Conservation (phyloP, 2,329 filamentous ascomycete species). For the Grosmannia penicillata region DNA sequence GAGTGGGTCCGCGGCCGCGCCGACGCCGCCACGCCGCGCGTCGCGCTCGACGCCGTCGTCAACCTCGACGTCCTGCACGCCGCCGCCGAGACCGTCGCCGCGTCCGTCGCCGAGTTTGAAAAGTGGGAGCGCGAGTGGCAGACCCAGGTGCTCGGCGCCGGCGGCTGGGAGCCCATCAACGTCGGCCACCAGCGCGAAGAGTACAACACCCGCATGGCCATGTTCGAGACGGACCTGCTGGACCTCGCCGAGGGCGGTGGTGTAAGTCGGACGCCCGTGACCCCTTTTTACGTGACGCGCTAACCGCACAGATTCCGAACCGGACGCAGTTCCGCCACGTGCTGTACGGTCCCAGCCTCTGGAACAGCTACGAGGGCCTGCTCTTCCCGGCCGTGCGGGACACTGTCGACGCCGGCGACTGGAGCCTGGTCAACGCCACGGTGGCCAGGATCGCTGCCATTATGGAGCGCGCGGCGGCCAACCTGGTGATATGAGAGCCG, state of each 20-base stretch:
- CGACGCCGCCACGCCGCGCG: too few relatives aligned
- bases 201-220: slow-evolving; percentile 66
- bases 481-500: slow-evolving; percentile 9
- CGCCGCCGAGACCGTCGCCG: slow-evolving; percentile 47
- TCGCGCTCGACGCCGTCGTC: too few relatives aligned
- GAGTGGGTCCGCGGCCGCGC: slow-evolving; percentile 14
- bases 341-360: slow-evolving; percentile 69
- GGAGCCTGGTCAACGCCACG: slow-evolving; percentile 50
- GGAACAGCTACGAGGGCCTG: slow-evolving; percentile 53
- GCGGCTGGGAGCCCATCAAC: slow-evolving; percentile 60
- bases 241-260: slow-evolving; percentile 60
- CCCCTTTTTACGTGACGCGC: slow-evolving; percentile 16
- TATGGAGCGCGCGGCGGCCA: slow-evolving; percentile 41
- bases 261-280: too few relatives aligned
- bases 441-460: slow-evolving; percentile 59
- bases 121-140: slow-evolving; percentile 71
- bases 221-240: slow-evolving; percentile 70
- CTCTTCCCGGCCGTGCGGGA: slow-evolving; percentile 80
- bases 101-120: slow-evolving; percentile 49
- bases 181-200: slow-evolving; percentile 53
- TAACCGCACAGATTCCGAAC: slow-evolving; percentile 49
- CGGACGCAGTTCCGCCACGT: slow-evolving; percentile 90
- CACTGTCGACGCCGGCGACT: slow-evolving; percentile 56
- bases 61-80: slow-evolving; percentile 45
- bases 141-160: slow-evolving; percentile 50